phyloP scores from a whole-genome alignment of 2,329 filamentous ascomycete genomes.

The Sporothrix euskadiensis region DNA sequence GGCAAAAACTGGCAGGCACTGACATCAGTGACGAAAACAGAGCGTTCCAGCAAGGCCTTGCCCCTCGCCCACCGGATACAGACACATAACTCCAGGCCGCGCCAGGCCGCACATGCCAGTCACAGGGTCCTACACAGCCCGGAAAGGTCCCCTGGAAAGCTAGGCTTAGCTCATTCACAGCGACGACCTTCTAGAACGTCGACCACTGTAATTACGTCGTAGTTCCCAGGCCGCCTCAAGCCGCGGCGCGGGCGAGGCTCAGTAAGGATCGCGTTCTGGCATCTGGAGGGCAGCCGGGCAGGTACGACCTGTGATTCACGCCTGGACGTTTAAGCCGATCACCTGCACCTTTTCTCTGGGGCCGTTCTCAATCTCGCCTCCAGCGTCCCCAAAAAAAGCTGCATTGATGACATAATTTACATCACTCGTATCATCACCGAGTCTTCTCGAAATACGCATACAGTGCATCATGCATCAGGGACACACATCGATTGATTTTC shows the following conservation, averaged over 20 bases:
- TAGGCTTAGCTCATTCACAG: neutral
- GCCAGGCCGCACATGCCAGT: conserved; percentile 4
- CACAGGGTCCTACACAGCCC: neutral
- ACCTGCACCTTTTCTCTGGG: neutral
- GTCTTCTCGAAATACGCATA: neutral
- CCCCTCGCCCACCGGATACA: neutral
- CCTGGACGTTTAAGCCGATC: conserved; percentile 3
- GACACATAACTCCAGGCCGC: neutral
- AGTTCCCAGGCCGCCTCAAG: neutral
- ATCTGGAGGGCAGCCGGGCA: neutral
- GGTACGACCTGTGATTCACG: neutral
- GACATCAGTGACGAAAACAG: conserved; percentile 21
- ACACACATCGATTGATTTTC: neutral
- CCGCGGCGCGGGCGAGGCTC: conserved; percentile 8
- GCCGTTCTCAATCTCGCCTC: neutral
- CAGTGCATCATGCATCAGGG: neutral
- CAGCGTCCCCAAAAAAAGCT: neutral
- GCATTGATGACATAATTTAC: conserved; percentile 13
- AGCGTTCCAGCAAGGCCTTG: neutral
- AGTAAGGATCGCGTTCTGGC: neutral
- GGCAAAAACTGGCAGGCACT: neutral
- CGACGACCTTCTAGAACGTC: neutral
- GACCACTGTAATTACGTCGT: neutral
- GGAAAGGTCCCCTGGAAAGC: neutral
- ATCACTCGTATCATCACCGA: neutral